These are phyloP conservation scores for Tylopilus balloui DNA, from an alignment of 768 basidiomycete species.

Conservation along the genomic window DNA sequence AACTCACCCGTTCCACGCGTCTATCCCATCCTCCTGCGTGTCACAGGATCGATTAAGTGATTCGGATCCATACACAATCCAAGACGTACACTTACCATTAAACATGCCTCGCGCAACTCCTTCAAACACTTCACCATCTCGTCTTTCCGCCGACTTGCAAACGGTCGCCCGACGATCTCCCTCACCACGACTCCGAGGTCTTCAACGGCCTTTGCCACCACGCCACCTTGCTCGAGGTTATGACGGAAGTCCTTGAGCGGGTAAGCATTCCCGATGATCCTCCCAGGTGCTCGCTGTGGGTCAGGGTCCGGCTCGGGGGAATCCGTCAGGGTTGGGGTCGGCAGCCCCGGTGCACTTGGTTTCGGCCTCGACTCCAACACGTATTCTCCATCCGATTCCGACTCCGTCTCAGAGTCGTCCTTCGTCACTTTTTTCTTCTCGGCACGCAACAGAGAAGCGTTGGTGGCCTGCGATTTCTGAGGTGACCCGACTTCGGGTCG, in stretches of 20 bases:
- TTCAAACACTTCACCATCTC: constrained; percentile 75
- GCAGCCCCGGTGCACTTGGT: constrained; percentile 29
- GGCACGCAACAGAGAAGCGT: not conserved
- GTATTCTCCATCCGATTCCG: constrained; percentile 37
- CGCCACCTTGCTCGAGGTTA: constrained; percentile 67
- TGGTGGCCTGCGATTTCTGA: constrained; percentile 4
- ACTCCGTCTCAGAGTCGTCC: constrained; percentile 55
- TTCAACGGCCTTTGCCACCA: constrained; percentile 81
- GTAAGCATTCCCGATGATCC: constrained; percentile 69
- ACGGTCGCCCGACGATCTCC: constrained; percentile 67
- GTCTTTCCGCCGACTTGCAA: constrained; percentile 57
- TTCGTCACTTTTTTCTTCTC: constrained; percentile 15
- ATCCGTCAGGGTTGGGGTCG: constrained; percentile 57
- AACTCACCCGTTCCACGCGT: constrained; percentile 72
- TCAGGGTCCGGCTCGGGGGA: constrained; percentile 44
- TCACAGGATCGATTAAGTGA: not conserved
- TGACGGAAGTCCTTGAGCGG: constrained; percentile 75
- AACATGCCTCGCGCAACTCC: constrained; percentile 58
- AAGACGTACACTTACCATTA: constrained; percentile 44
- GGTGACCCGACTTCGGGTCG: constrained; percentile 12
- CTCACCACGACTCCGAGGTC: constrained; percentile 69
- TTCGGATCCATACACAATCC: not conserved
- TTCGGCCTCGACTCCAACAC: constrained; percentile 15
- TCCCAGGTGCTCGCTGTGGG: constrained; percentile 55
- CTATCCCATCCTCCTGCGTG: constrained; percentile 75